Base-by-base conservation (phyloP, 306 rosid species). In the Abrus precatorius region DNA sequence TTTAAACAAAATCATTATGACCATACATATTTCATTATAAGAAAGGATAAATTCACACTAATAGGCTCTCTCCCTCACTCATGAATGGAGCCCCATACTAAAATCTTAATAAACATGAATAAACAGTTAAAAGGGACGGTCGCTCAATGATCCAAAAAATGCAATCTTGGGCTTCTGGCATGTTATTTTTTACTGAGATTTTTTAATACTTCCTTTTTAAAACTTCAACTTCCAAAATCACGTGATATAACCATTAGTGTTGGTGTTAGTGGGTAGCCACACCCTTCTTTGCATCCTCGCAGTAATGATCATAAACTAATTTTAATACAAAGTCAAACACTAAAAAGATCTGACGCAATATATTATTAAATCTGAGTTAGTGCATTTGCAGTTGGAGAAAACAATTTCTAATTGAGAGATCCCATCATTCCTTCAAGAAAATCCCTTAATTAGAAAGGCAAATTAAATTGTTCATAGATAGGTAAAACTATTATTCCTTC, bases 191-290 rank as follows among this genome's bases (percentile, higher is more conserved):
- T 43, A 29, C 55, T 43, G 8, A 56, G 13, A 3, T 33, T 74
- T 5, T 56, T 43, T 12, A 3, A 7, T 27, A 34, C 30, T 41
- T 41, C 69, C 69, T 56, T 40, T 43, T 28, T 2, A 59, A 57
- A 40, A 49, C 40, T 13, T 38, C 3, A 40, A 73, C 27, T 73
- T 55, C 57, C 45, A 5, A 13, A 59, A 41, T 59, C 79, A 57
- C 56, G 69, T 74, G 59, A 57, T 8, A n/a, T 8, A 59, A 43
- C 56, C 32, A 5, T 44, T 3, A 44, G 3, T 36, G 40, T 40
- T 29, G 32, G 5, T 60, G 9, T 75, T 47, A 59, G 71, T 75
- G 70, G 47, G 20, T 14, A 33, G n/a, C 36, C 63, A 76, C 62
- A 76, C 9, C 38, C 20, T 41, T 48, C 32, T 68, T 44, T 13